phyloP scores from a whole-genome alignment of 2,329 filamentous ascomycete genomes.

The Fusarium mangiferae region DNA sequence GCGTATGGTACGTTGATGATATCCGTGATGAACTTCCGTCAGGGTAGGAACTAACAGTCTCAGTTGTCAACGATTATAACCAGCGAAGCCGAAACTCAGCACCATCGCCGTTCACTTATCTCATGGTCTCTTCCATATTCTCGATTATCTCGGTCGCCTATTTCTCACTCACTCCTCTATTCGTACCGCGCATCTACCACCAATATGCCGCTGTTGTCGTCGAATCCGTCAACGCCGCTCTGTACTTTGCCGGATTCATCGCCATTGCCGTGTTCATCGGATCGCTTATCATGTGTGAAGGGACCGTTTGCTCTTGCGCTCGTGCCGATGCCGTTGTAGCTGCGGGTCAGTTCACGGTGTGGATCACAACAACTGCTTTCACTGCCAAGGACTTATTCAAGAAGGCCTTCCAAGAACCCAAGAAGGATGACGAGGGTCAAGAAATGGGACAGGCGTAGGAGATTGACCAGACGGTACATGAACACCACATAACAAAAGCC shows the following conservation, averaged over 20 bases:
- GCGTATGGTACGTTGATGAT: constrained; percentile 34
- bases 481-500: not conserved
- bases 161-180: constrained; percentile 61
- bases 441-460: constrained; percentile 53
- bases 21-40: not conserved
- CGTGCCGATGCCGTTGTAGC: constrained; percentile 65
- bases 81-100: constrained; percentile 61
- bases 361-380: constrained; percentile 61
- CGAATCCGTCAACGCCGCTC: constrained; percentile 63
- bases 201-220: constrained; percentile 60
- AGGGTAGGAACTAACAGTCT: constrained; percentile 6
- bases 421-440: constrained; percentile 36
- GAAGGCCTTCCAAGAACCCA: constrained; percentile 49
- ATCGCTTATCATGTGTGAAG: constrained; percentile 65
- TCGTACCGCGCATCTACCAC: constrained; percentile 57
- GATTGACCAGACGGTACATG: not conserved
- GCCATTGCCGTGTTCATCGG: constrained; percentile 67
- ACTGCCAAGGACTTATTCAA: constrained; percentile 60
- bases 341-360: constrained; percentile 63
- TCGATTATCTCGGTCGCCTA: constrained; percentile 66
- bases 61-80: constrained; percentile 71
- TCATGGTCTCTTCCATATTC: constrained; percentile 65
- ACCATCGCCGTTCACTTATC: constrained; percentile 67
- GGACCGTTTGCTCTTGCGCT: constrained; percentile 65
- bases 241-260: constrained; percentile 70